A percentile compares a stretch with the other conserved stretches of the same genome.
phyloP scores from a whole-genome alignment of 108 stramenopile genomes.

The Fragilaria crotonensis region DNA sequence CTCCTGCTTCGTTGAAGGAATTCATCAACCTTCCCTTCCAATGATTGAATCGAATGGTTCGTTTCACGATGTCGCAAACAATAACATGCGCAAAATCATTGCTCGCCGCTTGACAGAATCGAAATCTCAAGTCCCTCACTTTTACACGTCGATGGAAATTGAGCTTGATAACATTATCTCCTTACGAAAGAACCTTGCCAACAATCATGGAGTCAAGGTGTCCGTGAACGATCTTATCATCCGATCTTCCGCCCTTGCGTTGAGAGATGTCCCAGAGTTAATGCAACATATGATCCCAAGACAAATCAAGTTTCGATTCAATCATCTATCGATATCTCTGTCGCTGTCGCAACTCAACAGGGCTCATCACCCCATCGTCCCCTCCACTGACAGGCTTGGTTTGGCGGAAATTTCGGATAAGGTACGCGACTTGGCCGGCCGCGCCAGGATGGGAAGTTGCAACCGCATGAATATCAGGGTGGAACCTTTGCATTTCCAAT shows the following conservation, averaged over 20 bases:
- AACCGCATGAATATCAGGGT: constrained; percentile 92
- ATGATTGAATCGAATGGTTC: constrained; percentile 33
- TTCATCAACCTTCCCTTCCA: too few relatives aligned
- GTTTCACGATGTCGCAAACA: constrained; percentile 61
- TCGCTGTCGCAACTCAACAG: constrained; percentile 97
- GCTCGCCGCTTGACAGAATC: constrained; percentile 93
- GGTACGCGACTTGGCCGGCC: constrained; percentile 77
- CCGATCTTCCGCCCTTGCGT: constrained; percentile 91
- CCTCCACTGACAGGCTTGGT: constrained; percentile 71
- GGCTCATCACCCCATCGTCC: constrained; percentile 95
- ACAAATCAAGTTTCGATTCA: constrained; percentile 47
- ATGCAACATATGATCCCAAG: constrained; percentile 51
- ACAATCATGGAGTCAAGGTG: constrained; percentile 48
- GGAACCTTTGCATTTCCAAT: constrained; percentile 96
- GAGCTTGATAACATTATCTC: constrained; percentile 79
- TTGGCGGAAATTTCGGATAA: constrained; percentile 78
- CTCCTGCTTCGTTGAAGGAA: too few relatives aligned
- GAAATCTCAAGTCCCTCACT: constrained; percentile 95
- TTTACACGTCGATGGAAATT: constrained; percentile 89
- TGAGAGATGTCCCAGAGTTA: constrained; percentile 94
- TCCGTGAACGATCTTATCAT: constrained; percentile 97
- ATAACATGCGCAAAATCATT: constrained; percentile 90
- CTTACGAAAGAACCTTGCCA: constrained; percentile 69
- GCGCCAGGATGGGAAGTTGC: constrained; percentile 79
- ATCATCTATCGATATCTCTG: constrained; percentile 87